Conservation (phyloP, 805 yeast species). For the Candida easanensis region DNA sequence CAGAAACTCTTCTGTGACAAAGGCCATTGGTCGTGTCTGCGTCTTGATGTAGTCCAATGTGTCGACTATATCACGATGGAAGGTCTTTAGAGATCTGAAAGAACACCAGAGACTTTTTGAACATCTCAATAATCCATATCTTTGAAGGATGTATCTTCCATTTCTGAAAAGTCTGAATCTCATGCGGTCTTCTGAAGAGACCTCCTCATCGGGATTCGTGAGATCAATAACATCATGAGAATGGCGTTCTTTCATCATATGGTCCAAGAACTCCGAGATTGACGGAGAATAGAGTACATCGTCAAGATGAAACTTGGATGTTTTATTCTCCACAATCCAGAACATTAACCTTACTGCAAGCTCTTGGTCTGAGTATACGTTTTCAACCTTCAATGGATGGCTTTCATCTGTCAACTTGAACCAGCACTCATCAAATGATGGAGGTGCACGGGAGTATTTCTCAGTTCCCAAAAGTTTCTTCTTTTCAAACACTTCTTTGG, state of each 20-base stretch:
- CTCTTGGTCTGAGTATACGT: slow-evolving; percentile 5
- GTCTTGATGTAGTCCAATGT: neutral
- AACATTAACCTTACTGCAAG: slow-evolving; percentile 20
- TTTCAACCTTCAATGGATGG: slow-evolving; percentile 5
- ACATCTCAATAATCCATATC: slow-evolving; percentile 21
- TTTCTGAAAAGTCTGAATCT: slow-evolving; percentile 27
- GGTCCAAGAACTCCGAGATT: slow-evolving; percentile 17
- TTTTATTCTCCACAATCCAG: slow-evolving; percentile 19
- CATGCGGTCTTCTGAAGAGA: slow-evolving; percentile 14
- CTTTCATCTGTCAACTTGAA: neutral
- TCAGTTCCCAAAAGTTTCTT: neutral
- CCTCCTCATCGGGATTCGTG: slow-evolving; percentile 3
- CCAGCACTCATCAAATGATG: neutral
- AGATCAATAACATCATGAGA: slow-evolving; percentile 15
- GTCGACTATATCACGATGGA: slow-evolving; percentile 7
- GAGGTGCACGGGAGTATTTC: neutral
- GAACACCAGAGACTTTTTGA: slow-evolving; percentile 25
- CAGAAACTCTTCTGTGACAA: slow-evolving; percentile 1
- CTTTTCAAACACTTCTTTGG: slow-evolving; percentile 9
- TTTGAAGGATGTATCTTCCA: slow-evolving; percentile 25
- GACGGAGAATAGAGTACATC: slow-evolving; percentile 13
- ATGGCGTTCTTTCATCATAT: slow-evolving; percentile 15
- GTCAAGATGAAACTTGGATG: slow-evolving; percentile 19
- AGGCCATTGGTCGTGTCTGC: neutral
- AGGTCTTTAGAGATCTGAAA: slow-evolving; percentile 13